Base-by-base conservation (phyloP, 2,329 filamentous ascomycete genomes). In the Xylaria sp. region DNA sequence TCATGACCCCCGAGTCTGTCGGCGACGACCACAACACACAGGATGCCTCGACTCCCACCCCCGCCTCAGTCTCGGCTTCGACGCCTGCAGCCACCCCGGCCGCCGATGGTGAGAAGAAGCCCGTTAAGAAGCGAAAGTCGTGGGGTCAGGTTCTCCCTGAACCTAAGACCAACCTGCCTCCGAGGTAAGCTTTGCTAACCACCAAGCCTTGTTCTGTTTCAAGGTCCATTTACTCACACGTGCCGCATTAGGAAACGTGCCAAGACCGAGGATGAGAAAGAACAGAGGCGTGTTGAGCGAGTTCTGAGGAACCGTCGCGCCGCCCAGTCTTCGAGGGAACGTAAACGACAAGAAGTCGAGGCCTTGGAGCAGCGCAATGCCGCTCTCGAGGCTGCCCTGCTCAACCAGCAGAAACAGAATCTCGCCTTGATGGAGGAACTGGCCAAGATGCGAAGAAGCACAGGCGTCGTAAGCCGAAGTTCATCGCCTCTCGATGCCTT, bases 251-350 rank as follows among this genome's bases (percentile, higher is more conserved):
- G 92, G 74, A 99, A 99, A 89, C 93, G 96, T 71, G 96, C 96
- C 75, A 99, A 98, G 88, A 99, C 96, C 2, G 95, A 97, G 77
- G 96, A 98, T 78, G 96, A 99, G 82, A 99, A 99, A 84, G 96
- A 98, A 83, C 96, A 99, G 82, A 92, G 96, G 53, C 92, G 96
- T 70, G 97, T 98, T 64, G 96, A 99, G 85, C 93, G 96, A 71
- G 96, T 99, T 73, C 93, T 98, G 75, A 92, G 96, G 53, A 99
- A 99, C 79, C 93, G 96, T 73, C 93, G 94, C 68, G 96, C 96
- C 54, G 96, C 96, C 48, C 96, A 98, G 85, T 98, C 97, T 68
- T 99, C 96, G 3, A 88, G 96, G 60, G 96, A 99, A 82, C 92
- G 94, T 69, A 97, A 98, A 86, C 89, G 94, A 66, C 86, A 87